Base-by-base conservation (phyloP, 345 rosid genomes). In the Hirschfeldia incana region DNA sequence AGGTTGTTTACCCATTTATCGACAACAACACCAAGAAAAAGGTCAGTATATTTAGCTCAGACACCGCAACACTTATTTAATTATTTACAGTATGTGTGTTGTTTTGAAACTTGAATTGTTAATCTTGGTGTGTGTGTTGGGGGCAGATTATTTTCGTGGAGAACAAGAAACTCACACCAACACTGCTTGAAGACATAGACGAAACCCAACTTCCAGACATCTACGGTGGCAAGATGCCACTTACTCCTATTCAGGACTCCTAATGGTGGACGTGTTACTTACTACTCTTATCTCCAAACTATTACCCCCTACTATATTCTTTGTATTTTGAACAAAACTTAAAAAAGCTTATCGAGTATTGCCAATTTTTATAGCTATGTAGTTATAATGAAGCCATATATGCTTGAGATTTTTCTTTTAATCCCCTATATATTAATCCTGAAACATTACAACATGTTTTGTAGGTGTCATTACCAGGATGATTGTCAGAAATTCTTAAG, bases 11-110 rank as follows among this genome's bases (percentile, higher is more conserved):
- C 83, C 97, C 97, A 0, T 92, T 92, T 67, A 92, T 92, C 17
- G 97, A 94, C 88, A 67, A 21, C 80, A 90, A 87, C 70, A 94
- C 97, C 64, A 94, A 91, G 82, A 87, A 89, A 83, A 94, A 94
- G 94, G 59, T 51, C 15, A 39, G 97, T 89, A 77, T 39, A 73
- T 3, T 9, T 26, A 26, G 63, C 32, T 58, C 6, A 9, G 13
- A n/a, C 63, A 26, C 60, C 6, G 16, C 60, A 55, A 3, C 61
- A 17, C 11, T 9, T 57, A 3, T 17, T 16, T 16, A 16, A 3
- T 66, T 1, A 26, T 27, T 60, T 34, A 26, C 15, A 26, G 10
- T 49, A 16, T 65, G 53, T 15, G 46, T 4, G 15, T 53, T 53
- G 6, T 74, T 37, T 26, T 28, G 33, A 39, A 59, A 16, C 34